Percentiles rank a stretch among this genome's conserved stretches.
phyloP scores from a whole-genome alignment of 2,329 filamentous ascomycete genomes.

The Pleomassaria siparia region DNA sequence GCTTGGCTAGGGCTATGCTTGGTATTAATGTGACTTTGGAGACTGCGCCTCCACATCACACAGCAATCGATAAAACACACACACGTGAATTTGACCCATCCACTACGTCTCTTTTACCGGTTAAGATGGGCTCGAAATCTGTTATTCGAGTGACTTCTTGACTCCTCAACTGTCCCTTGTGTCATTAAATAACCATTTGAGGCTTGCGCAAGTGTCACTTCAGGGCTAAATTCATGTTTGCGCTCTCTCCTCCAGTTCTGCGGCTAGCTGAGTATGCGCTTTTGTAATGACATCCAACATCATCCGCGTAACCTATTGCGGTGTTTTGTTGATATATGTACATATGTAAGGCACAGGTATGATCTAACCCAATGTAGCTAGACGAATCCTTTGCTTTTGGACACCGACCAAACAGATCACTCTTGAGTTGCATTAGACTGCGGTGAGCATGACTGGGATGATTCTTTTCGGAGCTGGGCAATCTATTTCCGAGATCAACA shows the following conservation, averaged over 20 bases:
- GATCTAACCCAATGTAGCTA: not conserved
- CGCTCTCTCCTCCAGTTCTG: not conserved
- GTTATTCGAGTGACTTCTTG: no score
- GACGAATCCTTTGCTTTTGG: not conserved
- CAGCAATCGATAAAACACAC: no score
- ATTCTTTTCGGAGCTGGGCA: not conserved
- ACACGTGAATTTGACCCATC: no score
- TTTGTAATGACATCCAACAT: not conserved
- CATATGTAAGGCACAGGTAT: not conserved
- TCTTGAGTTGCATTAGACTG: not conserved
- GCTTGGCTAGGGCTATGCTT: no score
- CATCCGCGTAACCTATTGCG: not conserved
- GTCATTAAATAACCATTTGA: no score
- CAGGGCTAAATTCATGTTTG: not conserved
- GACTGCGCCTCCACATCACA: no score
- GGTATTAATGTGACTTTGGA: no score
- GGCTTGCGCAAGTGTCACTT: not conserved
- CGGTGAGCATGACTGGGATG: not conserved
- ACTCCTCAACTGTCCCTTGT: no score
- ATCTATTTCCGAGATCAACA: not conserved
- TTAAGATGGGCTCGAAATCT: no score
- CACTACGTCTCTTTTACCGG: no score
- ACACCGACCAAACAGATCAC: not conserved
- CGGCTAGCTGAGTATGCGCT: not conserved
- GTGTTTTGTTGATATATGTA: not conserved